Base-by-base conservation (phyloP, 2,329 filamentous ascomycete genomes). In the Botrytis squamosa region DNA sequence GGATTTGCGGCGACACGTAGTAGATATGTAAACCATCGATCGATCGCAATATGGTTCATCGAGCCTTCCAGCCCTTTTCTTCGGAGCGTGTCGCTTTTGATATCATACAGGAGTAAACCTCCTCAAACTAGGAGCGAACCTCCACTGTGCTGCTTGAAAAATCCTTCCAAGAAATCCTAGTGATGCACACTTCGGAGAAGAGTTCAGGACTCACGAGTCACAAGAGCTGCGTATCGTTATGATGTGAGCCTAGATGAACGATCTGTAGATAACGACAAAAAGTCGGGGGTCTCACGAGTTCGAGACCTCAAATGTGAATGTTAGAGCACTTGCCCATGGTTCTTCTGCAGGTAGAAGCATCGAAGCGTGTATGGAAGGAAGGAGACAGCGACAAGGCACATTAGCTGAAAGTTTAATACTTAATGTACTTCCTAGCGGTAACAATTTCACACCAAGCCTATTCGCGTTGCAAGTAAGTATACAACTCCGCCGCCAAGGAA, bases 1-100 rank as follows among this genome's bases (percentile, higher is more conserved):
- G 66, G 66, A 68, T 68, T 22, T 57, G 49, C 66, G 49, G 49
- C 66, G 49, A 68, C 49, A 22, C 46, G 65, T 57, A 55, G 5
- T 22, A 6, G 6, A 52, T 16, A 68, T 42, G 66, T 57, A 42
- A 68, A 38, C 22, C 36, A 68, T 68, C 66, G 66, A 57, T 42
- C 36, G 66, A 68, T 68, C 36, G 18, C 66, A 57, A 33, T 57
- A 33, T 68, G 46, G 14, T 29, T 55, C 46, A 55, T 68, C 25
- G 25, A 40, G 52, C 46, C 36, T 38, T 40, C 14, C 33, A 67
- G 6, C 38, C n/a, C 36, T 22, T 55, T 9, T 36, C 40, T 12
- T 46, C 29, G 16, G 16, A 55, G n/a, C n/a, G 49, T 57, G 36
- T 57, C 66, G 16, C 66, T 68, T 29, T 68, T 29, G 36, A 57